These are phyloP conservation scores for Beauveria varroae DNA, from an alignment of 2,329 filamentous ascomycete species.

Conservation along the genomic window DNA sequence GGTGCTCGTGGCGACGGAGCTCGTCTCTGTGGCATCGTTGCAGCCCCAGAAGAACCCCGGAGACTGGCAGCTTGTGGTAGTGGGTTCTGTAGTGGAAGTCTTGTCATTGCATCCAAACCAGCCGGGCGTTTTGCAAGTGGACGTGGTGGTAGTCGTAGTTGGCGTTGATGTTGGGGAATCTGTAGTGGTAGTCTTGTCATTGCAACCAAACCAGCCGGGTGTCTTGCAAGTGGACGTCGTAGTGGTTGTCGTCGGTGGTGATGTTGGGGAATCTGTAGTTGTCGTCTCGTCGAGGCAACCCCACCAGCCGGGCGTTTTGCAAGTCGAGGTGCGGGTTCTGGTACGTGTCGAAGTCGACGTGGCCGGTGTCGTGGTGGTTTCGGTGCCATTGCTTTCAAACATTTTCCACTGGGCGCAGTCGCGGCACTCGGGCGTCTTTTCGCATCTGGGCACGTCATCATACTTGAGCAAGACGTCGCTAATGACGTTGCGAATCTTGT, in stretches of 20 bases:
- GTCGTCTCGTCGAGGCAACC: constrained; percentile 65
- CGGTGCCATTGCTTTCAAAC: constrained; percentile 84
- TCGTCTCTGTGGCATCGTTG: constrained; percentile 31
- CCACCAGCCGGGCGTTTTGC: constrained; percentile 91
- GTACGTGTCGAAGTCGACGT: constrained; percentile 40
- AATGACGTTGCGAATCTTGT: constrained; percentile 85
- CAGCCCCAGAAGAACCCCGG: constrained; percentile 54
- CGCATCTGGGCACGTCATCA: constrained; percentile 70
- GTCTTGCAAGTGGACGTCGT: no score
- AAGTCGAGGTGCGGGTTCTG: constrained; percentile 77
- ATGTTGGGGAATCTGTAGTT: constrained; percentile 28
- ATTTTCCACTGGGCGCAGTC: constrained; percentile 95
- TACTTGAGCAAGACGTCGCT: constrained; percentile 80
- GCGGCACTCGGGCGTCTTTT: constrained; percentile 68
- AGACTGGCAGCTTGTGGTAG: constrained; percentile 23
- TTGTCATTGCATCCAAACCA: constrained; percentile 59
- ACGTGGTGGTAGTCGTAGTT: constrained; percentile 38
- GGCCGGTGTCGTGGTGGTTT: constrained; percentile 53
- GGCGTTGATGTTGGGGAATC: no score
- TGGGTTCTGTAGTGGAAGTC: constrained; percentile 23
- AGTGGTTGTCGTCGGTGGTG: constrained; percentile 23
- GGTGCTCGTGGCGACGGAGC: constrained; percentile 18
- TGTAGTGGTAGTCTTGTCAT: no score
- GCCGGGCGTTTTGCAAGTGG: constrained; percentile 53
- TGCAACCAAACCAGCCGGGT: no score